Evolutionary conservation across 768 basidiomycete species (phyloP).

Genomic region (Nevesoporus exiguus): DNA sequence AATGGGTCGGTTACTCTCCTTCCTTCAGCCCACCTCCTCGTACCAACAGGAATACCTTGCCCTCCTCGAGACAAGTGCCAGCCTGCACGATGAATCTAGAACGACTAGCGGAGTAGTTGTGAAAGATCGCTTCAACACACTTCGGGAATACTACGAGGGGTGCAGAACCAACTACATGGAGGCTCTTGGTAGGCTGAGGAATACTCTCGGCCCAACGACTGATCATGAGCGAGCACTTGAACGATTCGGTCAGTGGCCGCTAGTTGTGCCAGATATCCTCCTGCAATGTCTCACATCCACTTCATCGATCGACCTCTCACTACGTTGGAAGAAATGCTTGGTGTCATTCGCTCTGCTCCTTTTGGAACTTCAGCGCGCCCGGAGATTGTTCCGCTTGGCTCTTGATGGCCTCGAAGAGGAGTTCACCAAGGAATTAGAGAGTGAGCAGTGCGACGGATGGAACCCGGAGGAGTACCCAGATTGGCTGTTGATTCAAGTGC

Average conservation of each 20-base stretch:
- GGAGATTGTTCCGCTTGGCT: constrained; percentile 15
- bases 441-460: constrained; percentile 14
- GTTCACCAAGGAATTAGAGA: constrained; percentile 24
- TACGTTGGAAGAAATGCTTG: constrained; percentile 29
- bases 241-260: neutral
- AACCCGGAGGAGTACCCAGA: constrained; percentile 26
- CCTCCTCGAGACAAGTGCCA: neutral
- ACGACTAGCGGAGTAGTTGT: neutral
- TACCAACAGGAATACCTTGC: neutral
- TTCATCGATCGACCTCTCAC: neutral
- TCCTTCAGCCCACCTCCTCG: neutral
- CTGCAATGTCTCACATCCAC: neutral
- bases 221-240: neutral
- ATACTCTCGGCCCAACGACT: neutral
- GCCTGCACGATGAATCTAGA: neutral
- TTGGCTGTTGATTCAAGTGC: constrained; percentile 44
- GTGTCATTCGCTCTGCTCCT: constrained; percentile 26
- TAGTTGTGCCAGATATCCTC: neutral
- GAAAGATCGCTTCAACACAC: neutral
- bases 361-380: constrained; percentile 11
- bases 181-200: neutral
- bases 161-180: neutral
- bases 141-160: neutral
- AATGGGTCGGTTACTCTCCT: neutral
- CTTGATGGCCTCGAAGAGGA: constrained; percentile 24